These are phyloP conservation scores for Mycocentrospora acerina DNA, from an alignment of 2,329 filamentous ascomycete genomes.

Conservation along the genomic window DNA sequence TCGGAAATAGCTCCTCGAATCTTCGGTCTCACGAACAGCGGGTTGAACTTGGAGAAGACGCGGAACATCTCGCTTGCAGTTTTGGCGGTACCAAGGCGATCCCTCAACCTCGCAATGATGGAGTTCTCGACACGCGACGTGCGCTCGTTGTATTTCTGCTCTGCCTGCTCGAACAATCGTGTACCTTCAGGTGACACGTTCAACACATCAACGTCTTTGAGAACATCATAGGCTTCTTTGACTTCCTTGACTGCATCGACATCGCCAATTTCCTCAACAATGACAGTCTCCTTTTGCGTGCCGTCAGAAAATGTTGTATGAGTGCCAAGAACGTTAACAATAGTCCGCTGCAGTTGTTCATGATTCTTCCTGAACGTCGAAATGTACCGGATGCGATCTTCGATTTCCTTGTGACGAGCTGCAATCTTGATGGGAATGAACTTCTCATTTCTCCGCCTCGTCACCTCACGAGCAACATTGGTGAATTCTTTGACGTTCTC, in stretches of 20 bases:
- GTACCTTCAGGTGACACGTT: conserved; percentile 91
- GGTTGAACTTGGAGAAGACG: conserved; percentile 99
- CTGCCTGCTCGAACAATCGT: conserved; percentile 86
- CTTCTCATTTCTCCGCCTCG: conserved; percentile 88
- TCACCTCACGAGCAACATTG: conserved; percentile 93
- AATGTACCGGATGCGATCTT: conserved; percentile 90
- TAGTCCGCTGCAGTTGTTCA: conserved; percentile 94
- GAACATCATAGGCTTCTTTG: conserved; percentile 85
- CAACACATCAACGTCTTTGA: conserved; percentile 92
- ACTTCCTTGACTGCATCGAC: conserved; percentile 97
- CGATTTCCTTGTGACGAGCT: conserved; percentile 82
- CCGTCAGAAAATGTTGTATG: conserved; percentile 46
- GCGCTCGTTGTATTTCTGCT: conserved; percentile 95
- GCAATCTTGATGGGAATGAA: conserved; percentile 98
- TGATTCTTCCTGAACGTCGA: conserved; percentile 94
- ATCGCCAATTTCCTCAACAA: conserved; percentile 93
- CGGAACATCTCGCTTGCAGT: conserved; percentile 99
- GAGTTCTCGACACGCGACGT: conserved; percentile 98
- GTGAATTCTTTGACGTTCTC: conserved; percentile 97
- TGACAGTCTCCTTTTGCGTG: conserved; percentile 53
- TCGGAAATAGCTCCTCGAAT: conserved; percentile 97
- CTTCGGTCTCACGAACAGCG: conserved; percentile 96
- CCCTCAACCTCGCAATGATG: conserved; percentile 90
- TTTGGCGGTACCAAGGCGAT: conserved; percentile 91
- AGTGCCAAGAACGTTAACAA: conserved; percentile 91